Conservation (phyloP, 495 filamentous ascomycete genomes). For the Neurospora hispaniola region DNA sequence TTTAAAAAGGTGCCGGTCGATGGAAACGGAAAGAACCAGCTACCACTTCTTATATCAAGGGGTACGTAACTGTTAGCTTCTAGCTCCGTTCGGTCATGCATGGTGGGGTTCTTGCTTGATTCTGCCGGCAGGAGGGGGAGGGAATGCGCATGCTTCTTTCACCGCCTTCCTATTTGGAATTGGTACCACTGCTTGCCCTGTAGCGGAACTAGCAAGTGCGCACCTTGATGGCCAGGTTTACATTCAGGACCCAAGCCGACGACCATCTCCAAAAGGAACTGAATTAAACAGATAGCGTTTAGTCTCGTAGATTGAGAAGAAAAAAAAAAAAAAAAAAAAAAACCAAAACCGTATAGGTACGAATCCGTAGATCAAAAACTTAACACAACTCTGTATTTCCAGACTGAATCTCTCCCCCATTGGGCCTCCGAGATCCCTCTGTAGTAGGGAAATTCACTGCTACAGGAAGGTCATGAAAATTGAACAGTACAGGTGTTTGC, state of each 20-base stretch:
- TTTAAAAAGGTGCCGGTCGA: not conserved
- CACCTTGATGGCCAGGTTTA: not conserved
- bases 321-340: too few relatives aligned
- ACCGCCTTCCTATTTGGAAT: not conserved
- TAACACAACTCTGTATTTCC: not conserved
- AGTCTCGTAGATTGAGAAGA: not conserved
- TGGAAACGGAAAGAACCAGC: not conserved
- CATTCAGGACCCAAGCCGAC: not conserved
- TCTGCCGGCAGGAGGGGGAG: not conserved
- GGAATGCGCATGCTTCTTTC: not conserved
- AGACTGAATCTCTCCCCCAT: too few relatives aligned
- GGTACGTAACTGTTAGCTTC: not conserved
- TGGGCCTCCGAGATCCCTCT: not conserved
- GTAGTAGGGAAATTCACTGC: not conserved
- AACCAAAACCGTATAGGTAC: not conserved
- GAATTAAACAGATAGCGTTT: not conserved
- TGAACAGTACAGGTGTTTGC: not conserved
- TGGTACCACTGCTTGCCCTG: not conserved
- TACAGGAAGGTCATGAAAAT: not conserved
- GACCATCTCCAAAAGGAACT: not conserved
- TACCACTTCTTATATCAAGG: not conserved
- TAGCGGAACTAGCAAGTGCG: not conserved
- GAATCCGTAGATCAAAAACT: not conserved
- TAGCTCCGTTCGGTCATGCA: not conserved
- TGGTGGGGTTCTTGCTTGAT: not conserved